These are phyloP conservation scores for Neurospora sp. DNA, from an alignment of 495 filamentous ascomycete species.

Conservation along the genomic window DNA sequence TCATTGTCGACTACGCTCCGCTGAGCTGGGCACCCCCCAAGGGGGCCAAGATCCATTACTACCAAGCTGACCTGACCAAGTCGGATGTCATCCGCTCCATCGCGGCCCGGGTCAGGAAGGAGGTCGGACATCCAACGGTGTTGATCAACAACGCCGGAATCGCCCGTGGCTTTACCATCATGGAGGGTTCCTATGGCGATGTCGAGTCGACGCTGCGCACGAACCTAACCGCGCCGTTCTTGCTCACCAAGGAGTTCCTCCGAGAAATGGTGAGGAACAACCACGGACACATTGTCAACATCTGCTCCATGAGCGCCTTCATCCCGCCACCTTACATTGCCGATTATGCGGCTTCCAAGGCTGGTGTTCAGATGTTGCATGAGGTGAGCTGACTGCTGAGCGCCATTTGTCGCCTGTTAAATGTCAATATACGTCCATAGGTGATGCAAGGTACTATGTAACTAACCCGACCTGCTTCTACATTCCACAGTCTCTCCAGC, in stretches of 20 bases:
- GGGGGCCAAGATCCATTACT: slow-evolving; percentile 12
- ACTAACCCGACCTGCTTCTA: background rate
- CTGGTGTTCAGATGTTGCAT: slow-evolving; percentile 10
- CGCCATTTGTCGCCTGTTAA: background rate
- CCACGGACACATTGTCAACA: slow-evolving; percentile 16
- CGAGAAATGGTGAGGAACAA: slow-evolving; percentile 14
- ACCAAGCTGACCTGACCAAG: slow-evolving; percentile 16
- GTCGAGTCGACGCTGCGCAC: slow-evolving; percentile 15
- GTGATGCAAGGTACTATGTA: background rate
- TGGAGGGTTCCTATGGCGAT: slow-evolving; percentile 18
- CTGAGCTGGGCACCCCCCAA: slow-evolving; percentile 9
- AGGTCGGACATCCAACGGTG: slow-evolving; percentile 21
- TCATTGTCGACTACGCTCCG: slow-evolving; percentile 15
- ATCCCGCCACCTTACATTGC: slow-evolving; percentile 11
- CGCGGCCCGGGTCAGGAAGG: slow-evolving; percentile 6
- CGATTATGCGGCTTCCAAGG: slow-evolving; percentile 17
- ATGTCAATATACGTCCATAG: background rate
- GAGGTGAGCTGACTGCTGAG: slow-evolving; percentile 1
- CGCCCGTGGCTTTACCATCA: slow-evolving; percentile 9
- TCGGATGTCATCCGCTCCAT: slow-evolving; percentile 8
- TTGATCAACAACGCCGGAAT: slow-evolving; percentile 20
- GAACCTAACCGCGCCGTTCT: slow-evolving; percentile 17
- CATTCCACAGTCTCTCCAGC: slow-evolving; percentile 4
- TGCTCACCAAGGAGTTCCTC: slow-evolving; percentile 20
- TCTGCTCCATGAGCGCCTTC: slow-evolving; percentile 14